Conservation (phyloP, 176 grass and related monocot genomes). For the Triticum aestivum region IWGSC_CS_RefSeq_v2.1 NC_057799.1:379495856-379496355, state of each 20-base stretch:
- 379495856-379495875: constrained; percentile 53
- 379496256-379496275: constrained; percentile 7
- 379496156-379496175: constrained; percentile 52
- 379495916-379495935: constrained; percentile 63
- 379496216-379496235: neutral
- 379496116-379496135: constrained; percentile 82
- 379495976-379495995: constrained; percentile 58
- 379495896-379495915: constrained; percentile 52
- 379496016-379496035: constrained; percentile 23
- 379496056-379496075: constrained; percentile 8
- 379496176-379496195: constrained; percentile 68
- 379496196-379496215: constrained; percentile 37
- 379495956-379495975: constrained; percentile 54
- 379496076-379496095: constrained; percentile 38
- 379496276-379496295: constrained; percentile 10
- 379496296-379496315: neutral
- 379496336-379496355: neutral
- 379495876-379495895: constrained; percentile 65
- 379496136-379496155: constrained; percentile 62
- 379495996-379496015: constrained; percentile 46
- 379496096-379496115: constrained; percentile 55
- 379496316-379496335: neutral
- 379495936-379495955: constrained; percentile 58
- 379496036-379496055: neutral
- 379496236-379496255: constrained; percentile 5